Evolutionary conservation across 345 rosid species (phyloP).

Genomic region (Hibiscus mutabilis): DNA sequence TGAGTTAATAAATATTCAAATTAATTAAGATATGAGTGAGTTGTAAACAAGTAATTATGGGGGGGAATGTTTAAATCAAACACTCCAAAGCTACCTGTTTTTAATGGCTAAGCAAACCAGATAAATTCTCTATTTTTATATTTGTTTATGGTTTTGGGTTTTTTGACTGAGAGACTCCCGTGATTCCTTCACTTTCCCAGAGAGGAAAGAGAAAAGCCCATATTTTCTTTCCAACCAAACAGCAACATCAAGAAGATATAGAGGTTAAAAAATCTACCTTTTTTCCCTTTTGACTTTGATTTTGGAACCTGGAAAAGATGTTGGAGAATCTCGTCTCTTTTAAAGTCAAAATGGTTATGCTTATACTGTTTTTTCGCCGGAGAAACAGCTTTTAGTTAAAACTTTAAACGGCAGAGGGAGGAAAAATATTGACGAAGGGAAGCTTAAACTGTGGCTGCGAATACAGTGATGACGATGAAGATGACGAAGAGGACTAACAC

Average conservation of each 20-base stretch:
- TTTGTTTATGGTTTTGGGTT: neutral
- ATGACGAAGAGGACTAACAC: neutral
- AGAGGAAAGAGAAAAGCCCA: neutral
- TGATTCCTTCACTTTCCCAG: neutral
- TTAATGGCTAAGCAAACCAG: conserved; percentile 25
- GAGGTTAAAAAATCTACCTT: neutral
- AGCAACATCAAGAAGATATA: neutral
- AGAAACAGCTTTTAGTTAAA: neutral
- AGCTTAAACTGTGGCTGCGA: neutral
- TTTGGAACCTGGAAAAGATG: neutral
- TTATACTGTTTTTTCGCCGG: neutral
- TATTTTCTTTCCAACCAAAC: conserved; percentile 22
- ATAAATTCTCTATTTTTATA: neutral
- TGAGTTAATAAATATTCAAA: neutral
- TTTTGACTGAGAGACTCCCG: neutral
- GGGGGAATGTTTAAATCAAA: conserved; percentile 17
- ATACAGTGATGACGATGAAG: too few species aligned
- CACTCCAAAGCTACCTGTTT: conserved; percentile 20
- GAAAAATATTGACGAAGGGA: neutral
- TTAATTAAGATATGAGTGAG: conserved; percentile 11
- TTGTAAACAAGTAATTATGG: conserved; percentile 19
- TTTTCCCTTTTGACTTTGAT: neutral
- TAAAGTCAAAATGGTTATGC: neutral
- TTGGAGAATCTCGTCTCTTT: neutral
- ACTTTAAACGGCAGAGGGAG: neutral